Percentiles rank a stretch among this genome's conserved stretches.
phyloP scores from a whole-genome alignment of 139 green algal species.

The Spirogloea muscicola region DNA sequence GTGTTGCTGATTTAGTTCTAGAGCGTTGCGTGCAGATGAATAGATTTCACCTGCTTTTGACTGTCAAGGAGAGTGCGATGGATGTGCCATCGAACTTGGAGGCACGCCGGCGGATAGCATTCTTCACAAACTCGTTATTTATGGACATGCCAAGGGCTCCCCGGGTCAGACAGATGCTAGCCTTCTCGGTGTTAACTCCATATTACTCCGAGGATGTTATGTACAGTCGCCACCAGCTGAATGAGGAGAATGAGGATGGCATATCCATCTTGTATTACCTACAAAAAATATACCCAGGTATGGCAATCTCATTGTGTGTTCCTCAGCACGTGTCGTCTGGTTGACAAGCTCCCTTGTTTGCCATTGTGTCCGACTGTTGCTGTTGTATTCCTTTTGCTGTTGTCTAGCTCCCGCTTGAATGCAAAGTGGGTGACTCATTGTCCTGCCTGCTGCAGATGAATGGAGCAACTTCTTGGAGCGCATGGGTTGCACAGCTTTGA shows the following conservation, averaged over 20 bases:
- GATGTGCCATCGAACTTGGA: constrained; percentile 16
- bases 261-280: constrained; percentile 30
- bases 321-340: too few species aligned
- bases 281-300: constrained; percentile 37
- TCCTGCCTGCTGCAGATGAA: constrained; percentile 14
- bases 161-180: constrained; percentile 2
- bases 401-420: neutral
- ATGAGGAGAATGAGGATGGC: constrained; percentile 40
- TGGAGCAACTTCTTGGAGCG: constrained; percentile 29
- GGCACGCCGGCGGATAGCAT: constrained; percentile 15
- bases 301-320: too few species aligned
- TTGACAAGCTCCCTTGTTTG: neutral
- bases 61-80: neutral
- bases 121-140: constrained; percentile 42
- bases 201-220: constrained; percentile 36
- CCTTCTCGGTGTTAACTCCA: constrained; percentile 34
- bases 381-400: neutral
- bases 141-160: constrained; percentile 38
- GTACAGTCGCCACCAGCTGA: constrained; percentile 15
- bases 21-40: neutral
- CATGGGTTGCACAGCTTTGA: constrained; percentile 4
- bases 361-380: neutral
- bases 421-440: neutral
- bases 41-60: constrained; percentile 26
- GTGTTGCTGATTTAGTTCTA: too few species aligned